Base-by-base conservation (phyloP, 495 filamentous ascomycete species). In the Filosporella fistucella region DNA sequence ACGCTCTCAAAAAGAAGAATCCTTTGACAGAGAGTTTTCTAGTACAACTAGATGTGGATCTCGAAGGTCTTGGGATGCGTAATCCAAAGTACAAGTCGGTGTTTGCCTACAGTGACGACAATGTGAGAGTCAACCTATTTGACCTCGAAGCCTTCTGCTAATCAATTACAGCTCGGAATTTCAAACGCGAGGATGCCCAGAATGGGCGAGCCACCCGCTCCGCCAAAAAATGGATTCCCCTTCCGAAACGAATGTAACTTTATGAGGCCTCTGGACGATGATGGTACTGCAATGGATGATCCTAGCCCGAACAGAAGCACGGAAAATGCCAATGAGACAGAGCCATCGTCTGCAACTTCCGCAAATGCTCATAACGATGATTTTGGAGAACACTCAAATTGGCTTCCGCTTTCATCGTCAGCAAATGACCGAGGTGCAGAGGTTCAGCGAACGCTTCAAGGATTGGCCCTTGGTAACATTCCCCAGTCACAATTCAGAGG, bases 11-110 rank as follows among this genome's bases (percentile, higher is more conserved):
- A 65, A 77, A 72, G 40, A 86, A 88, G 57, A 96, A 95, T 54
- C 91, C 91, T 2, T 72, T 99, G 36, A 91, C 91, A 1, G 91
- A 96, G 59, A 96, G 91, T 0, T 99, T 99, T 72, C 70, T 97
- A 26, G 84, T 91, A 20, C 93, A 97, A 65, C 71, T 99, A 4
- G 89, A 96, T 59, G 84, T 96, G 8, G 93, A 99, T 58, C 76
- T 96, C 1, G 85, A 91, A 59, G 82, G 85, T 6, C 59, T 80
- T 24, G 74, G 74, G 20, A 55, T 66, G 47, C 67, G 72, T 16
- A 73, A 77, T 46, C 73, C 73, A 9, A 78, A 74, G 47, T 65
- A 76, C 32, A 75, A 71, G 42, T 58, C 63, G 1, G 68, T 72
- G 5, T 75, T 77, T 45, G 67, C 68, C 8, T 67, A 68, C 41